phyloP scores from a whole-genome alignment of 495 filamentous ascomycete genomes.

The Penicillium daleae region DNA sequence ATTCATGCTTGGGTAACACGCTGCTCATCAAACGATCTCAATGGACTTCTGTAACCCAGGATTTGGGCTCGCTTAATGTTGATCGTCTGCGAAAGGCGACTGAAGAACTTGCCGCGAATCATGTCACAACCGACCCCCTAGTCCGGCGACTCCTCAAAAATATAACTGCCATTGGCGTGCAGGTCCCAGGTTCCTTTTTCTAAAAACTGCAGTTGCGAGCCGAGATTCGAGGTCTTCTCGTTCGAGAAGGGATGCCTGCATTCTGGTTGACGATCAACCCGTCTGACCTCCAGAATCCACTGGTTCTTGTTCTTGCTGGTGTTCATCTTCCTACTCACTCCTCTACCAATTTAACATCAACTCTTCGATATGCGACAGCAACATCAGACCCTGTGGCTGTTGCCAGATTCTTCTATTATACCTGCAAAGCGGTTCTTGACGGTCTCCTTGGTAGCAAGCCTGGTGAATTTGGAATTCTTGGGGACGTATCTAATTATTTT shows the following conservation, averaged over 20 bases:
- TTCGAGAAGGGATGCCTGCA: neutral
- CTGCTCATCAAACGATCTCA: neutral
- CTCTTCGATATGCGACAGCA: neutral
- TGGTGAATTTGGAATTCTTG: neutral
- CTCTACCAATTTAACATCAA: neutral
- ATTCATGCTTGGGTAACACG: neutral
- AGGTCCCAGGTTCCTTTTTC: neutral
- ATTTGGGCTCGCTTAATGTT: neutral
- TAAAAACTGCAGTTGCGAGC: neutral
- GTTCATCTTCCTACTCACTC: neutral
- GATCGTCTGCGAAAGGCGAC: neutral
- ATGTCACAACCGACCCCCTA: neutral
- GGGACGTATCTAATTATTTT: neutral
- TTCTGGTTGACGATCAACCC: neutral
- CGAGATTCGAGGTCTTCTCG: neutral
- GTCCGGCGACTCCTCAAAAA: neutral
- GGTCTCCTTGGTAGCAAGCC: neutral
- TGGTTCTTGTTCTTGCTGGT: neutral
- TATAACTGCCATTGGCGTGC: neutral
- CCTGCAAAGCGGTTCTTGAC: neutral
- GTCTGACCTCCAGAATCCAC: neutral
- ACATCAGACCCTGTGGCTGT: neutral
- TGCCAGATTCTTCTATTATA: neutral
- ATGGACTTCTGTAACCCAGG: neutral
- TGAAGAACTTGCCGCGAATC: neutral